phyloP scores from a whole-genome alignment of 257 asterid species.

The Solanum lignicaule region DNA sequence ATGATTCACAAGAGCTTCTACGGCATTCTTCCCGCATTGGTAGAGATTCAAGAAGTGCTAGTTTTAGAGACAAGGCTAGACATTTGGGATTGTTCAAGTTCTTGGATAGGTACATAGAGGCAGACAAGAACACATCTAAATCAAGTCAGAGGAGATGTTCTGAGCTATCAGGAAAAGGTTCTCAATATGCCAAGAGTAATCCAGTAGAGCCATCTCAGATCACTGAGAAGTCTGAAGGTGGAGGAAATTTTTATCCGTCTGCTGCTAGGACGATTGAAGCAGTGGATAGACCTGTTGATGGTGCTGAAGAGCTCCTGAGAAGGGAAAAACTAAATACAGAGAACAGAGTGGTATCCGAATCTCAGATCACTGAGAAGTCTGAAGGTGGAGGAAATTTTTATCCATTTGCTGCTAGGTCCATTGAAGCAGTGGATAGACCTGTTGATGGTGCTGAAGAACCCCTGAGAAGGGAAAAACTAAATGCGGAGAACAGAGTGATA shows the following conservation, averaged over 20 bases:
- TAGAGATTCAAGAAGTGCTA: conserved; percentile 54
- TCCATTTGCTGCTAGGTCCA: not conserved
- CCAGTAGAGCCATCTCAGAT: not conserved
- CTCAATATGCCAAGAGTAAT: conserved; percentile 5
- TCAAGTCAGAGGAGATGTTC: conserved; percentile 18
- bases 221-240: not conserved
- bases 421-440: conserved; percentile 4
- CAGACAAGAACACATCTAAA: conserved; percentile 5
- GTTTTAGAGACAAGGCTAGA: conserved; percentile 45
- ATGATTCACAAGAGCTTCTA: conserved; percentile 41
- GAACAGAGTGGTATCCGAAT: not conserved
- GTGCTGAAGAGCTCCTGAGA: not conserved
- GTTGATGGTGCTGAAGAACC: not conserved
- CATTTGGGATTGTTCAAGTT: conserved; percentile 60
- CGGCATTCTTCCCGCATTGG: conserved; percentile 62
- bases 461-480: not conserved
- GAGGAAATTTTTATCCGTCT: not conserved
- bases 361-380: not conserved
- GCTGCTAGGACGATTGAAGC: conserved; percentile 1
- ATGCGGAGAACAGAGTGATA: not conserved
- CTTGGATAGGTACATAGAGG: conserved; percentile 39
- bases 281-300: not conserved
- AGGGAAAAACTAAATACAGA: not conserved
- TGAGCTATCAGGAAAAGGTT: conserved; percentile 6
- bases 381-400: no score